Conservation (phyloP, 495 filamentous ascomycete genomes). For the Hyaloscypha hepaticicola region DNA sequence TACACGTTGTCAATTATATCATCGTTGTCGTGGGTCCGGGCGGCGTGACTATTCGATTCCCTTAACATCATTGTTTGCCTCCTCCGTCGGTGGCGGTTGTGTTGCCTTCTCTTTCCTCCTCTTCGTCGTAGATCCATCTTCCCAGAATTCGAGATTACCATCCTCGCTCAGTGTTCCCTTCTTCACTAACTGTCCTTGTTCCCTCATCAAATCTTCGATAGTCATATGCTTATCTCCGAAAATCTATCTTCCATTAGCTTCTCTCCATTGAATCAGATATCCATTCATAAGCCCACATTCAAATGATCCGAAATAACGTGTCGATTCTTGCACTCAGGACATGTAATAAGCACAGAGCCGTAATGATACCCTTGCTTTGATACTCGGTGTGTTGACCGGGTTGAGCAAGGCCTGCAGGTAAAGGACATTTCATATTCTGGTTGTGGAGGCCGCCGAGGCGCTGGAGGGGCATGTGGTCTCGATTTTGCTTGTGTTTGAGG, state of each 20-base stretch:
- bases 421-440: conserved; percentile 84
- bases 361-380: conserved; percentile 92
- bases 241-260: conserved; percentile 43
- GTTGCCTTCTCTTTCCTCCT: not conserved
- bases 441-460: conserved; percentile 32
- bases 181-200: conserved; percentile 64
- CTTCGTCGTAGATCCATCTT: conserved; percentile 46
- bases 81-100: not conserved
- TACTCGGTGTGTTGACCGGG: conserved; percentile 72
- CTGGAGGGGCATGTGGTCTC: not conserved
- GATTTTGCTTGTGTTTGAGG: not conserved
- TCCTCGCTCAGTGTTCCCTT: conserved; percentile 54
- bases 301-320: conserved; percentile 94
- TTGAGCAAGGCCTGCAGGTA: conserved; percentile 83
- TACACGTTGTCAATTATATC: not conserved
- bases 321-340: conserved; percentile 76
- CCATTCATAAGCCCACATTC: conserved; percentile 41
- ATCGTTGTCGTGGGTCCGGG: not conserved
- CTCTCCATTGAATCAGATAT: conserved; percentile 1
- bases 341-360: conserved; percentile 83
- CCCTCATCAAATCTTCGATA: conserved; percentile 68
- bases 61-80: not conserved
- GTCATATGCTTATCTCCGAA: conserved; percentile 67
- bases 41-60: not conserved
- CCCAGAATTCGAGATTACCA: conserved; percentile 69